A percentile compares a stretch with the other conserved stretches of the same genome.
These are phyloP conservation scores for Conoideocrella luteorostrata DNA, from an alignment of 2,329 filamentous ascomycete genomes.

Conservation along the genomic window DNA sequence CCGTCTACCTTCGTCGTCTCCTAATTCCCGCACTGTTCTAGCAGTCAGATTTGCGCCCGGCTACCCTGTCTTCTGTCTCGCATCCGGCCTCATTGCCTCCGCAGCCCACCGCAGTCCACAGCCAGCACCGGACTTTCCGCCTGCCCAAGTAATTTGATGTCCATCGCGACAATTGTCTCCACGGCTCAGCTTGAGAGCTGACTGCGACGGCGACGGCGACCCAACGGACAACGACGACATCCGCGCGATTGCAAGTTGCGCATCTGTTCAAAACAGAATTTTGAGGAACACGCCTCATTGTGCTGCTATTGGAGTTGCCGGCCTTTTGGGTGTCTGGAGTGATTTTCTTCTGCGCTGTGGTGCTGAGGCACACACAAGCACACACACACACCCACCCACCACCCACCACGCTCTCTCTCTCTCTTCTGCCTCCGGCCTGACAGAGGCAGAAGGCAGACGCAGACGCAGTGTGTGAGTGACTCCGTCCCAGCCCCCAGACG, in stretches of 20 bases:
- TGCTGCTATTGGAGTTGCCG: background rate
- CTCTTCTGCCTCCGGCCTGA: too few species aligned
- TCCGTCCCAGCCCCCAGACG: conserved; percentile 15
- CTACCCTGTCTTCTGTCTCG: conserved; percentile 6
- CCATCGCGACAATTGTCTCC: conserved; percentile 19
- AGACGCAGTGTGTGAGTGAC: conserved; percentile 3
- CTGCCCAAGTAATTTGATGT: conserved; percentile 13
- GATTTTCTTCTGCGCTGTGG: conserved; percentile 1
- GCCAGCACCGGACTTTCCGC: too few species aligned
- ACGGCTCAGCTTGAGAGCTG: conserved; percentile 19
- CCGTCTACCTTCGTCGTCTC: too few species aligned
- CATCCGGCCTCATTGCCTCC: conserved; percentile 7
- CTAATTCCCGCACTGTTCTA: background rate
- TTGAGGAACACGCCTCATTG: background rate
- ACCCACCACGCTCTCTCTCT: background rate
- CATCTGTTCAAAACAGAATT: background rate
- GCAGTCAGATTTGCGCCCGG: background rate
- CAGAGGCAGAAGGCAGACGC: background rate
- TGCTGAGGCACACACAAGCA: conserved; percentile 11
- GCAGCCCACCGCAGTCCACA: too few species aligned
- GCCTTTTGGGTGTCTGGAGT: background rate
- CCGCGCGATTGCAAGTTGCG: conserved; percentile 1
- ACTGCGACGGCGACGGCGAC: conserved; percentile 12
- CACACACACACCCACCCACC: background rate
- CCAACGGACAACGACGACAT: conserved; percentile 4